Base-by-base conservation (phyloP, 495 filamentous ascomycete species). In the Penicillium coprophilum region DNA sequence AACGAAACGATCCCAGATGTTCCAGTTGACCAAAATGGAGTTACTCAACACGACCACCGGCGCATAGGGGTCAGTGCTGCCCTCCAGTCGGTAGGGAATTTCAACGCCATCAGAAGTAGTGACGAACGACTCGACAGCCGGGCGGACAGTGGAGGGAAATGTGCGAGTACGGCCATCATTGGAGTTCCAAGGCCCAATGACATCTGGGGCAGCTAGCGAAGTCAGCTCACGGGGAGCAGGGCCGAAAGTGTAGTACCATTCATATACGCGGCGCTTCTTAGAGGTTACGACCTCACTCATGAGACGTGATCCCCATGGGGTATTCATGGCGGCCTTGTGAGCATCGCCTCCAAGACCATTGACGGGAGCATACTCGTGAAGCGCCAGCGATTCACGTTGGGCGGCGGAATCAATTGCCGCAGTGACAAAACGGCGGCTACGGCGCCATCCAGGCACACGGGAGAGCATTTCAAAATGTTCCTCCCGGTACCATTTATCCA, bases 1-100 rank as follows among this genome's bases (percentile, higher is more conserved):
- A 12, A 91, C 71, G 61, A 92, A 85, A 15, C 73, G 74, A 62
- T 92, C 85, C 90, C 90, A 94, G 77, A 94, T 92, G 71, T 78
- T 77, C 61, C 82, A 78, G 11, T 83, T 80, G 4, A 85, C 85
- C 0, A 94, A 82, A 49, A 94, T 86, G 6, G 85, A 88, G 76
- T 92, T 92, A 69, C 77, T 80, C 53, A 90, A 84, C 32, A 89
- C 82, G 28, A 94, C 80, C 0, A 86, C 79, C 0, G 88, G 89
- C 1, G 87, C 86, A 12, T 78, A 59, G 0, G 83, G 83, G 53
- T 85, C 78, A 10, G 82, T 70, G 66, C 80, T 85, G 31, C 90
- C 89, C 65, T 90, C 87, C n/a, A 94, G 76, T 10, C 85, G 79
- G 69, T 89, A 92, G 6, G 85, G 83, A 15, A 92, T 79, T 4